phyloP scores from a whole-genome alignment of 2,329 filamentous ascomycete species.

The Hypoxylon sp. region DNA sequence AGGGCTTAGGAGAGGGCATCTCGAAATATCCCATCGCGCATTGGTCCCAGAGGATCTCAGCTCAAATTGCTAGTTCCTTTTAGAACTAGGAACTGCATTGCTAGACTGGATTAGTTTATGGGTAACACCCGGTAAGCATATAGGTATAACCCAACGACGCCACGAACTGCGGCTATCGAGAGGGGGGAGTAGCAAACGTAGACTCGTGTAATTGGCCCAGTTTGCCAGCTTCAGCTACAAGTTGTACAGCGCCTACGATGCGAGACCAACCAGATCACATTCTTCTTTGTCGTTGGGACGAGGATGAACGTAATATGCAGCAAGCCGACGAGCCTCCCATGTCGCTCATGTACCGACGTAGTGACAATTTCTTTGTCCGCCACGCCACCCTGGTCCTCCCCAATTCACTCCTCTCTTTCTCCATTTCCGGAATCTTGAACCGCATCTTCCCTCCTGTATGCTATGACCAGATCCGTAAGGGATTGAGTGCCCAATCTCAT shows the following conservation, averaged over 20 bases:
- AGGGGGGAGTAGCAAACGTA: no score
- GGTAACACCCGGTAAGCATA: background rate
- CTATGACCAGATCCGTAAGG: background rate
- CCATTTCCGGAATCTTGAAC: background rate
- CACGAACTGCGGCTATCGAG: background rate
- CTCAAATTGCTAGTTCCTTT: background rate
- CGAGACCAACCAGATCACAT: background rate
- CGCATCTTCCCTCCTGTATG: background rate
- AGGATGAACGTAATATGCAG: no score
- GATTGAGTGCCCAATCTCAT: background rate
- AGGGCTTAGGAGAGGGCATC: no score
- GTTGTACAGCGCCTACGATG: slow-evolving; percentile 6
- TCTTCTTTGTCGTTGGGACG: no score
- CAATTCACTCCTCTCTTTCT: slow-evolving; percentile 1
- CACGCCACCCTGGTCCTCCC: background rate
- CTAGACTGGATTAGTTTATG: background rate
- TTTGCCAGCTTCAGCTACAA: no score
- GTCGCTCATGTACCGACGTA: slow-evolving; percentile 3
- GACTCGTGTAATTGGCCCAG: background rate
- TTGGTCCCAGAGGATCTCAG: background rate
- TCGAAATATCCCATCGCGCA: background rate
- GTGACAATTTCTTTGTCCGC: no score
- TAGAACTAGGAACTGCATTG: background rate
- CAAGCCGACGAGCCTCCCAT: no score
- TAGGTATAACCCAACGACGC: no score